Conservation (phyloP, 345 rosid genomes). For the Rhizophora apiculata region DNA sequence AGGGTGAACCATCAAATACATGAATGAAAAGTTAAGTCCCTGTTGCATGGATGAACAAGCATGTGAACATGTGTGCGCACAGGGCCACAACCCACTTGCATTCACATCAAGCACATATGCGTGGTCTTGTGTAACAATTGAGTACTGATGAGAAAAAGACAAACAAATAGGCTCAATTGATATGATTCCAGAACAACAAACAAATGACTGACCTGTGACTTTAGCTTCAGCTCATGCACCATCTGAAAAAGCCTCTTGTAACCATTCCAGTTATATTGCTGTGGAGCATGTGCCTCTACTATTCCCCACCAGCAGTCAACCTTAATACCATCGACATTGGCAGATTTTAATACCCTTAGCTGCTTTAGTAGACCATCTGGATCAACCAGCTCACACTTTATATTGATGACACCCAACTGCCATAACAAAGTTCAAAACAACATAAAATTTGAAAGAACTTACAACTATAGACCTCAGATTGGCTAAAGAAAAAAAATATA, state of each 20-base stretch:
- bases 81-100: not conserved
- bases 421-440: conserved; percentile 15
- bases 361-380: conserved; percentile 80
- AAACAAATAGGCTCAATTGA: not conserved
- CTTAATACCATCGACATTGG: conserved; percentile 77
- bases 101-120: not conserved
- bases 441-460: conserved; percentile 8
- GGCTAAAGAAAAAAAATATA: not conserved
- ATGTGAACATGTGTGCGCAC: too few relatives aligned
- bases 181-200: not conserved
- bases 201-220: conserved; percentile 64
- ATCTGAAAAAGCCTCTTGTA: conserved; percentile 78
- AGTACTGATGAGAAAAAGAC: not conserved
- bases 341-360: conserved; percentile 70
- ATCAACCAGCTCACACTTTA: conserved; percentile 90
- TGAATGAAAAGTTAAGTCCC: not conserved
- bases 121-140: not conserved
- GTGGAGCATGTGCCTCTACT: conserved; percentile 87
- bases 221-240: conserved; percentile 75
- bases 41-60: too few relatives aligned
- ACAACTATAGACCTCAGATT: not conserved
- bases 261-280: conserved; percentile 91
- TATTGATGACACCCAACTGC: conserved; percentile 87
- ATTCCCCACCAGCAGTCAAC: conserved; percentile 99
- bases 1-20: conserved; percentile 15